A percentile compares a stretch with the other conserved stretches of the same genome.
phyloP scores from a whole-genome alignment of 2,329 filamentous ascomycete genomes.

The Chaetomiaceae sp. region DNA sequence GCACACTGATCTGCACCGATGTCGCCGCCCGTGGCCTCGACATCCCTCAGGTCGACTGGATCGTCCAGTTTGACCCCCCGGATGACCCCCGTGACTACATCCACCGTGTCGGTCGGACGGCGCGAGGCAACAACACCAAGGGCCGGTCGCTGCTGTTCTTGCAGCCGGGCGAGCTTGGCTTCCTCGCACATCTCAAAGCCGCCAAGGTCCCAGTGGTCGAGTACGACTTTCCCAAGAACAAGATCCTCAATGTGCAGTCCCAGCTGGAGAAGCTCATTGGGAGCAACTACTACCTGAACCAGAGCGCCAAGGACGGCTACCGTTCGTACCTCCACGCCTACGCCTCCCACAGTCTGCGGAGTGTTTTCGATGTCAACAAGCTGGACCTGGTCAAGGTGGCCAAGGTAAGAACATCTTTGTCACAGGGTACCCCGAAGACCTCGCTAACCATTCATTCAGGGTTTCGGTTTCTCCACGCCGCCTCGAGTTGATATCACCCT shows the following conservation, averaged over 20 bases:
- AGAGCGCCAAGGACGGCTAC: conserved; percentile 73
- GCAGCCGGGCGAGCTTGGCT: conserved; percentile 86
- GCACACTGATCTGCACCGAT: conserved; percentile 91
- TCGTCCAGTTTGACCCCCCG: conserved; percentile 91
- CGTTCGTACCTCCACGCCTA: conserved; percentile 93
- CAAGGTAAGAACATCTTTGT: conserved; percentile 40
- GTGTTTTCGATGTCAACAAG: conserved; percentile 80
- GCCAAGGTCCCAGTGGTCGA: conserved; percentile 91
- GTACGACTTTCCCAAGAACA: conserved; percentile 89
- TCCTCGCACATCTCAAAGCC: conserved; percentile 85
- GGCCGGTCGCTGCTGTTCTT: conserved; percentile 90
- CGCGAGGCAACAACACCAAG: conserved; percentile 75
- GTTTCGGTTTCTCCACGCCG: conserved; percentile 73
- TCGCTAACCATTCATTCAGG: conserved; percentile 30
- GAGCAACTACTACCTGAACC: conserved; percentile 96
- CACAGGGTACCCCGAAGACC: no score
- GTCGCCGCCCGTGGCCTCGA: conserved; percentile 93
- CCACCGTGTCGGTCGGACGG: conserved; percentile 92
- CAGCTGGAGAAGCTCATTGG: conserved; percentile 91
- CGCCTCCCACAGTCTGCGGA: conserved; percentile 75
- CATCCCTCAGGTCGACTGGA: conserved; percentile 93
- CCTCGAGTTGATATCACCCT: conserved; percentile 75
- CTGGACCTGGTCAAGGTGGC: conserved; percentile 79
- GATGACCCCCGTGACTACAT: conserved; percentile 90
- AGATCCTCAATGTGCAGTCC: conserved; percentile 84